Evolutionary conservation across 495 filamentous ascomycete genomes (phyloP).

Genomic region (Neurospora sp.): DNA sequence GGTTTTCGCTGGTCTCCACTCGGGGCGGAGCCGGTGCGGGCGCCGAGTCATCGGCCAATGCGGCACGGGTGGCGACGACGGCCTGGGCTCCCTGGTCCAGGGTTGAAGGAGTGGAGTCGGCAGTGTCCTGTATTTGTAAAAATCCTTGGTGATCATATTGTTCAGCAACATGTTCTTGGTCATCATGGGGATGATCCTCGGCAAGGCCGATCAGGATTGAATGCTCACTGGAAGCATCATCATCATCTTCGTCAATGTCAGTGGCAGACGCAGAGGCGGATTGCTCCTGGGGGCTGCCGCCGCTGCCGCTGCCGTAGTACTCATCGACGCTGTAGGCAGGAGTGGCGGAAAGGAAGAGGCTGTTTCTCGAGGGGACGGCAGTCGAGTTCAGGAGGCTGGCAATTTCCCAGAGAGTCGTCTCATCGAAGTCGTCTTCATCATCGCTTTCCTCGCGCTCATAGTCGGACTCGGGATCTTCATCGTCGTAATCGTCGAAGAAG

Average conservation of each 20-base stretch:
- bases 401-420: conserved; percentile 48
- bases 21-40: neutral
- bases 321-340: conserved; percentile 14
- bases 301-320: conserved; percentile 6
- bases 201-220: conserved; percentile 23
- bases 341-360: conserved; percentile 24
- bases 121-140: neutral
- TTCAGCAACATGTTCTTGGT: neutral
- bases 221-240: conserved; percentile 13
- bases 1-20: neutral
- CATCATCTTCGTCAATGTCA: conserved; percentile 23
- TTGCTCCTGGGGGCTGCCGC: neutral
- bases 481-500: conserved; percentile 42
- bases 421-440: conserved; percentile 42
- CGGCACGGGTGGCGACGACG: neutral
- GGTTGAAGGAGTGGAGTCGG: neutral
- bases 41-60: neutral
- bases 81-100: neutral
- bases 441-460: conserved; percentile 27
- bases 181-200: neutral
- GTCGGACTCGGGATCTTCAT: conserved; percentile 26
- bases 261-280: neutral
- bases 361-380: conserved; percentile 35
- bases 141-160: neutral
- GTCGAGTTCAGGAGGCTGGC: conserved; percentile 40